These are phyloP conservation scores for Pleurotus pulmonarius DNA, from an alignment of 768 basidiomycete genomes.

Conservation along the genomic window DNA sequence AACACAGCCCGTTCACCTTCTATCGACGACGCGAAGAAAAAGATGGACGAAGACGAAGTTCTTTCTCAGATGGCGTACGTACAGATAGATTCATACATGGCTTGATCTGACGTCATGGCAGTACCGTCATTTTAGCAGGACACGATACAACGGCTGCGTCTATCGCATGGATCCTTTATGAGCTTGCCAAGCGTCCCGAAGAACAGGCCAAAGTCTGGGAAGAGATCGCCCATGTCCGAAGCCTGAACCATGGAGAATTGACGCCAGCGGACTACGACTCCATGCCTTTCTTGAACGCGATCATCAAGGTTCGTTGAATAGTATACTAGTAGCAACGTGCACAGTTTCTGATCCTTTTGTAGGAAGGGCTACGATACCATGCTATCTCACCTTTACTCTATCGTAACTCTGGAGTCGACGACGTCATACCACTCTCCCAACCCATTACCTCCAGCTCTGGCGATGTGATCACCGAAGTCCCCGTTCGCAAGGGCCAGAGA, in stretches of 20 bases:
- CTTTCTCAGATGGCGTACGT: constrained; percentile 15
- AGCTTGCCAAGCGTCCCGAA: constrained; percentile 22
- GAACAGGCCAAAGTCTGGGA: constrained; percentile 25
- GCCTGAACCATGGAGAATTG: constrained; percentile 37
- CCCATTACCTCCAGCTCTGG: constrained; percentile 37
- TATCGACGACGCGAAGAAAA: constrained; percentile 10
- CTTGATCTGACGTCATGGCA: not conserved
- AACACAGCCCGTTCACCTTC: not conserved
- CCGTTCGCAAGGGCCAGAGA: constrained; percentile 36
- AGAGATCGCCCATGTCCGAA: not conserved
- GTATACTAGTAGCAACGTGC: not conserved
- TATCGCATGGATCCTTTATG: constrained; percentile 25
- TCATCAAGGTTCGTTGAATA: constrained; percentile 35
- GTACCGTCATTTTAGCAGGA: constrained; percentile 12
- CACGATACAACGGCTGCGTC: constrained; percentile 17
- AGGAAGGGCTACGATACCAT: constrained; percentile 30
- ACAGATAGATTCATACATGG: not conserved
- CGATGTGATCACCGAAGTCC: constrained; percentile 27
- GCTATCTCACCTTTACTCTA: constrained; percentile 18
- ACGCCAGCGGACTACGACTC: constrained; percentile 40
- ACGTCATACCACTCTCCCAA: constrained; percentile 37
- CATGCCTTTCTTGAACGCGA: constrained; percentile 45
- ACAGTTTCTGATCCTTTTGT: not conserved
- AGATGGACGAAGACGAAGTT: constrained; percentile 16
- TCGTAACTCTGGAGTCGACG: constrained; percentile 3